phyloP scores from a whole-genome alignment of 495 filamentous ascomycete genomes.

The Lophiotrema nucula region DNA sequence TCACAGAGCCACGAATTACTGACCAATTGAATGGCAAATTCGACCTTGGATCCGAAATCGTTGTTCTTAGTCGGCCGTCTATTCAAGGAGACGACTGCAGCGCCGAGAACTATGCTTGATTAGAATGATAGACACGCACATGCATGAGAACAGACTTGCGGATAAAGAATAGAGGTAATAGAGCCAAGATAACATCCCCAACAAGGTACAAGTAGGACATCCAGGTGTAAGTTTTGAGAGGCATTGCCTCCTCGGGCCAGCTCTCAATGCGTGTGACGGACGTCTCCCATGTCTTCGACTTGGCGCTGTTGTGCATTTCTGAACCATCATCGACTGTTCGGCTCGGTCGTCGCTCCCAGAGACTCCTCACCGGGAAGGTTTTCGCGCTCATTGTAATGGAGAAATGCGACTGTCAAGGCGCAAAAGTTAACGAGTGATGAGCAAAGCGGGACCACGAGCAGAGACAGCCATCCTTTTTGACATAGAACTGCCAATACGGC shows the following conservation, averaged over 20 bases:
- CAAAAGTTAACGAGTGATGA: too few species aligned
- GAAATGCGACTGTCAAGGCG: too few species aligned
- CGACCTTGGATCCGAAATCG: slow-evolving; percentile 19
- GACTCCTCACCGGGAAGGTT: too few species aligned
- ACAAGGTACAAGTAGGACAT: slow-evolving; percentile 16
- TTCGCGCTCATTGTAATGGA: too few species aligned
- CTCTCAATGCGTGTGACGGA: slow-evolving; percentile 13
- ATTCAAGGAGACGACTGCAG: slow-evolving; percentile 18
- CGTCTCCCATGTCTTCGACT: slow-evolving; percentile 21
- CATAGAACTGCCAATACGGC: too few species aligned
- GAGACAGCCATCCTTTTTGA: too few species aligned
- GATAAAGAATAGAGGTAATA: slow-evolving; percentile 27
- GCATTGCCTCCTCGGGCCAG: slow-evolving; percentile 17
- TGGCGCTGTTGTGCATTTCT: background rate
- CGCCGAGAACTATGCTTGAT: slow-evolving; percentile 19
- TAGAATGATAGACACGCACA: background rate
- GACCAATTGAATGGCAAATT: slow-evolving; percentile 28
- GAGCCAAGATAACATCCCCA: slow-evolving; percentile 24
- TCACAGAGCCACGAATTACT: too few species aligned
- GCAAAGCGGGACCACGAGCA: too few species aligned
- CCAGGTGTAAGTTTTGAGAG: slow-evolving; percentile 23
- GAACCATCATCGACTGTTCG: too few species aligned
- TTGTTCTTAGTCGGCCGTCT: slow-evolving; percentile 26
- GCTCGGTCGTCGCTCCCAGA: too few species aligned
- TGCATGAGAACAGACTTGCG: slow-evolving; percentile 10